Base-by-base conservation (phyloP, 345 rosid species). In the Stellera chamaejasme region DNA sequence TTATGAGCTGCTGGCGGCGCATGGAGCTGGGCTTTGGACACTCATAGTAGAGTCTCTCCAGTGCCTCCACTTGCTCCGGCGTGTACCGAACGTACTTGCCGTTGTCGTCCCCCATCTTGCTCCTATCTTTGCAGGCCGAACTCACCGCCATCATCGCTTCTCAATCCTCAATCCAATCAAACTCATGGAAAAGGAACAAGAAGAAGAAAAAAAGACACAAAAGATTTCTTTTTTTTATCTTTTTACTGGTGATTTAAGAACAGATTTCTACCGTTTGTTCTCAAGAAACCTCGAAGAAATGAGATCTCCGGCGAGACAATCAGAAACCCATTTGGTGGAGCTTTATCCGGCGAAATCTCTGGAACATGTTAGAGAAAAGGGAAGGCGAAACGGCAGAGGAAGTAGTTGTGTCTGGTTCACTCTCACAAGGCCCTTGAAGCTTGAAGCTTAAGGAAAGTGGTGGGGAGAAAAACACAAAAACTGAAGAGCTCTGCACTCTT, bases 1-100 rank as follows among this genome's bases (percentile, higher is more conserved):
- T 73, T 36, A 85, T 85, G 45, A 85, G 74, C 74, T 85, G 93
- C 23, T 85, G 93, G 44, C 88, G 83, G 51, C 93, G 86, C 45
- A 85, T 77, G 50, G 93, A 85, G 66, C 88, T 85, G 10, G 93
- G 93, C 50, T 85, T 85, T 0, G 93, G 93, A 54, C 93, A 85
- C 0, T 85, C 88, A 50, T 77, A 84, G 58, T 85, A 85, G 43
- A 85, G 67, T 60, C 88, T 73, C 56, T 85, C 93, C 12, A 85
- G 80, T 28, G 88, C 93, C 54, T 85, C 93, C 13, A 85, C 86
- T 72, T 85, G 93, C 78, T 85, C 88, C 13, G 88, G 86, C 6
- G 93, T 85, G 78, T 85, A 85, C 13, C 93, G 52, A 5, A 85
- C 93, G 55, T 85, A 85, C 72, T 85, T 85, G 13, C 88, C 93